Evolutionary conservation across 2,329 filamentous ascomycete species (phyloP), one percentile per base, ranked within the genome.

Genomic region (Berkeleyomyces rouxiae): DNA sequence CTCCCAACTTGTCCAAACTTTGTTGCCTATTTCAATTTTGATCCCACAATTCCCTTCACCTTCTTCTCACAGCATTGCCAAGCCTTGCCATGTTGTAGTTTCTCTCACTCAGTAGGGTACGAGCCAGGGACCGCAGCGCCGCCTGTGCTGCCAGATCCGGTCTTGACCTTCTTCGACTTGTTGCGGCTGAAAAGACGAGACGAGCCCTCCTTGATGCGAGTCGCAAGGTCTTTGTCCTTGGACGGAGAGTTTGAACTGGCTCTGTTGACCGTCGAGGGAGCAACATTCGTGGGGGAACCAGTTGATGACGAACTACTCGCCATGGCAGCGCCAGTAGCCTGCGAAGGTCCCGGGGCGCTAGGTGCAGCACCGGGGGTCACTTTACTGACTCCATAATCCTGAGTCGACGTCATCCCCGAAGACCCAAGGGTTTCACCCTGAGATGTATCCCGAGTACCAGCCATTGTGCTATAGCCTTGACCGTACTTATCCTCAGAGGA

Each of bases 191-290:
- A 61, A 4, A 61, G 42, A n/a, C 60, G 49, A 6, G 60, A 61
- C 11, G 60, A 61, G 1, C 60, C 60, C 36, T 61, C 60, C 31
- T 61, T 61, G 40, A 61, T 61, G 39, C 60, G 60, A 16, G 60
- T 46, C 13, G 60, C 47, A n/a, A 61, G 40, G 36, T 61, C 16
- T 9, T 57, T 61, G 13, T 55, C 49, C 49, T 43, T 55, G 3
- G 49, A 16, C 4, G 40, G 39, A 13, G 60, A 57, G 37, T 37
- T 37, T 7, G 58, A 36, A 4, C 39, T 33, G 4, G 49, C 16
- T 57, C 60, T 57, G 13, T 55, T 55, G 51, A 37, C 51, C 46
- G 23, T 46, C n/a, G 49, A 53, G 3, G 60, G 37, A 33, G 31
- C 23, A 55, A 23, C 31, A 57, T 33, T 36, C 7, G 33, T 13